Base-by-base conservation (phyloP, 2,329 filamentous ascomycete species). In the Pyrenophora seminiperda region DNA sequence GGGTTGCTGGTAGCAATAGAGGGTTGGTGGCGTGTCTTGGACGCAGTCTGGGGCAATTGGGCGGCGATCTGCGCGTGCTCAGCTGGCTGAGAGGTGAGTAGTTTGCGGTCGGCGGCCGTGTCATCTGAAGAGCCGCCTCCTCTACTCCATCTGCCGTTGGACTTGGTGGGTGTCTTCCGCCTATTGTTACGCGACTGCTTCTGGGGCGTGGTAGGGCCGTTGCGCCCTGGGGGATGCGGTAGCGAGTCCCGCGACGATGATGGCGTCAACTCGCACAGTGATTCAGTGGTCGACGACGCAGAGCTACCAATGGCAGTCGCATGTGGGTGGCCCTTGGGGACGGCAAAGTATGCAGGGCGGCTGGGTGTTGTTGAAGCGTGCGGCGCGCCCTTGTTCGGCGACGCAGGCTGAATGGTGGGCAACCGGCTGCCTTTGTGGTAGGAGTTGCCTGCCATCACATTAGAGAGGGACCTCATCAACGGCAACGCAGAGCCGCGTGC, bases 91-190 rank as follows among this genome's bases (percentile, higher is more conserved):
- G 58, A 59, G 17, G 57, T 52, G 46, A 63, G 57, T 34, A 51
- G 38, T 53, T 58, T 67, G 56, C 57, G 59, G 41, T 64, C 57
- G 33, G 58, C 56, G 55, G 56, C 54, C 58, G 58, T 67, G 34
- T 67, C 65, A 54, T 69, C 65, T 54, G 63, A 63, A 32, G 63
- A 66, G 14, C 45, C 59, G 34, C 53, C 52, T 40, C 53, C 54
- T 37, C 54, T 69, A 68, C 56, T 70, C 68, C 68, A 72, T 71
- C 49, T 48, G 60, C 53, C 39, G 18, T 45, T 56, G 15, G 53
- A 31, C 56, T 62, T 65, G 50, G 37, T 62, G 10, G 24, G 24
- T 3, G 24, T 27, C 24, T 27, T 27, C 24, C 24, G 24, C 10
- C 24, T 11, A 13, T 27, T 27, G 24, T 27, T 27, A 11, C 24